These are phyloP conservation scores for bread wheat (Triticum aestivum) DNA, from an alignment of 176 grass and related monocot species.

Conservation along the genomic window DNA sequence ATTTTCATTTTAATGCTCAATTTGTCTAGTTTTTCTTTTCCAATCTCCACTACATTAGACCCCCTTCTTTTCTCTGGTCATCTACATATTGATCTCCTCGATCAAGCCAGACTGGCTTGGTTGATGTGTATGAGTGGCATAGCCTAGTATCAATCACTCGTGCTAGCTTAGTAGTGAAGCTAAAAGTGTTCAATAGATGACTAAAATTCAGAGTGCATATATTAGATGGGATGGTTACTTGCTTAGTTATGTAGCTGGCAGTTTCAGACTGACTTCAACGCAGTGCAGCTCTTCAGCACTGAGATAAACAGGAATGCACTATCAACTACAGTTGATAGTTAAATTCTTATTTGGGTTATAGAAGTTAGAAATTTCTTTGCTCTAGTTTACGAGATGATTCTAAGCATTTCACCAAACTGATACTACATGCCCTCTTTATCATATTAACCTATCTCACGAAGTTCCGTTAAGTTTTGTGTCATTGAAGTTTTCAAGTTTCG, in stretches of 20 bases:
- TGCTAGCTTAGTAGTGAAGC: not conserved
- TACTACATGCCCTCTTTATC: not conserved
- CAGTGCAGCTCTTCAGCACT: not conserved
- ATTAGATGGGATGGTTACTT: not conserved
- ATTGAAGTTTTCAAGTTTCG: too few species aligned
- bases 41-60: constrained; percentile 8
- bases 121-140: not conserved
- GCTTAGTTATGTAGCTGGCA: not conserved
- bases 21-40: constrained; percentile 16
- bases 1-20: constrained; percentile 14
- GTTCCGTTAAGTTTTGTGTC: too few species aligned
- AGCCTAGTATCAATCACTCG: not conserved
- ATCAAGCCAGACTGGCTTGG: not conserved
- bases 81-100: constrained; percentile 1
- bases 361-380: not conserved
- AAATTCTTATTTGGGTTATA: not conserved
- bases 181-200: not conserved
- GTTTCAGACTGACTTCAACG: not conserved
- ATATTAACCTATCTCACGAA: too few species aligned
- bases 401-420: not conserved
- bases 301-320: not conserved
- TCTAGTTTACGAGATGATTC: constrained; percentile 1
- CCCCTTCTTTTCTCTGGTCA: constrained; percentile 21
- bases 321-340: not conserved
- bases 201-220: not conserved